Conservation (phyloP, 257 asterid genomes). For the Fraxinus anomala region DNA sequence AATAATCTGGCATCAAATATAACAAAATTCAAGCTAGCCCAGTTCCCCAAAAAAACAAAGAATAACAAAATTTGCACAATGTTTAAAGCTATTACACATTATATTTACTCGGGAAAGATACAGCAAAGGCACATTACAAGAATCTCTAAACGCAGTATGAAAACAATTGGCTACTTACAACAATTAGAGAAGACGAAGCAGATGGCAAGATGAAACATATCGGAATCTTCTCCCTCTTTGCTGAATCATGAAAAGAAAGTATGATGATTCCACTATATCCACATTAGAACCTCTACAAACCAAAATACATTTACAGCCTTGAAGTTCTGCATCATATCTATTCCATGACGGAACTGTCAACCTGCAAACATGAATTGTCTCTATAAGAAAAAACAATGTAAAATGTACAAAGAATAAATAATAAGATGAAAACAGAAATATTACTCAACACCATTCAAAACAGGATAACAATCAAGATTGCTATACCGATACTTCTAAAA, state of each 20-base stretch:
- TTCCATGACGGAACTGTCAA: conserved; percentile 34
- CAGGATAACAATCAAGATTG: not conserved
- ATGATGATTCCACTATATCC: conserved; percentile 33
- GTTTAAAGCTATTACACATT: not conserved
- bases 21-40: not conserved
- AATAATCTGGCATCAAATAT: not conserved
- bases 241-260: conserved; percentile 18
- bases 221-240: conserved; percentile 25
- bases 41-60: not conserved
- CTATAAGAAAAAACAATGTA: not conserved
- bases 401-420: not conserved
- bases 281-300: conserved; percentile 30
- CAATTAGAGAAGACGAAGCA: conserved; percentile 30
- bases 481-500: not conserved
- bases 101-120: conserved; percentile 8
- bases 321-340: conserved; percentile 29
- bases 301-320: conserved; percentile 23
- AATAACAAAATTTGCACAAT: not conserved
- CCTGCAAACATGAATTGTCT: conserved; percentile 43
- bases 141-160: not conserved
- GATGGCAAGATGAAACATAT: conserved; percentile 23
- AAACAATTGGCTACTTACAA: conserved; percentile 37
- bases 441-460: not conserved
- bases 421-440: not conserved
- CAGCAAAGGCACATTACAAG: not conserved